Percentiles rank a stretch among this genome's conserved stretches.
Evolutionary conservation across 139 green algal species (phyloP).

Genomic region (Closterium sp.): DNA sequence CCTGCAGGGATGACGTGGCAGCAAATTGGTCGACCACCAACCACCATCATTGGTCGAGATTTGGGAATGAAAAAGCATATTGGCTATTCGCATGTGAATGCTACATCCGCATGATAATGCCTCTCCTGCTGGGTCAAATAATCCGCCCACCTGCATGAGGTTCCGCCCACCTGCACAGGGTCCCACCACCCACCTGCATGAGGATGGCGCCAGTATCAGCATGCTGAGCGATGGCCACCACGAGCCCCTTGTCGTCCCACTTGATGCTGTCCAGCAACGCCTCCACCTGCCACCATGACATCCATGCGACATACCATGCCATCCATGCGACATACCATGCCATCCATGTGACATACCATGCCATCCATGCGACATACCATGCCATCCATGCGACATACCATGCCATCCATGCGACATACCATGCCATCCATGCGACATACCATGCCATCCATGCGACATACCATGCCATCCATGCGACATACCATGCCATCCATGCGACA

Average conservation of each 20-base stretch:
- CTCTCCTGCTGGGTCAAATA: no score
- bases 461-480: no score
- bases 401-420: background rate
- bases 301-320: background rate
- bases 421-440: background rate
- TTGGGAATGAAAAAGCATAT: background rate
- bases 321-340: no score
- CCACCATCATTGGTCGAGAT: background rate
- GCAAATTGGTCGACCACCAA: no score
- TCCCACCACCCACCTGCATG: constrained; percentile 67
- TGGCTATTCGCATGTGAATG: background rate
- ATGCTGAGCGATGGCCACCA: constrained; percentile 92
- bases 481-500: no score
- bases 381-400: no score
- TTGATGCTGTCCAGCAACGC: constrained; percentile 81
- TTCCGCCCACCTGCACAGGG: background rate
- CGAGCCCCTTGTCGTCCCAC: constrained; percentile 80
- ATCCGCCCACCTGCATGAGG: background rate
- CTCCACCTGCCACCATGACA: constrained; percentile 30
- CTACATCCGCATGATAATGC: constrained; percentile 40
- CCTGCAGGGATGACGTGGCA: constrained; percentile 7
- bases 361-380: no score
- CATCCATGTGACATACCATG: no score
- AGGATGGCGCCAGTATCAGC: constrained; percentile 92
- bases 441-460: no score